These are phyloP conservation scores for Artomyces pyxidatus DNA, from an alignment of 768 basidiomycete species.

Conservation along the genomic window DNA sequence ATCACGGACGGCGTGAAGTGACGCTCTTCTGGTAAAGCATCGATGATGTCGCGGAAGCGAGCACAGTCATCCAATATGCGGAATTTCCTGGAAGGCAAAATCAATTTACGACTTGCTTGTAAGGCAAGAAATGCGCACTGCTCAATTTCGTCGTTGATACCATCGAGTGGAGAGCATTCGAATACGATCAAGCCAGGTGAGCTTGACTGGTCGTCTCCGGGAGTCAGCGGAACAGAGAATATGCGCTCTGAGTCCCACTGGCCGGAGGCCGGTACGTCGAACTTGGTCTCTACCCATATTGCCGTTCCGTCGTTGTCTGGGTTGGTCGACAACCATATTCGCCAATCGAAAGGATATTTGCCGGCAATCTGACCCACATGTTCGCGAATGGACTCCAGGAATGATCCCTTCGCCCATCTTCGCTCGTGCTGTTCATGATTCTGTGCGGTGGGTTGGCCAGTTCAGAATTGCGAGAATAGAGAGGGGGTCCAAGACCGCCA, in stretches of 20 bases:
- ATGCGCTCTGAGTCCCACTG: conserved; percentile 50
- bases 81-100: conserved; percentile 43
- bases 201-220: conserved; percentile 15
- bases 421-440: conserved; percentile 64
- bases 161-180: conserved; percentile 61
- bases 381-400: conserved; percentile 40
- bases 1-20: conserved; percentile 59
- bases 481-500: too few species aligned
- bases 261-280: conserved; percentile 58
- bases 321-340: conserved; percentile 69
- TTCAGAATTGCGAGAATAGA: background rate
- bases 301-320: conserved; percentile 67
- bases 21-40: conserved; percentile 42
- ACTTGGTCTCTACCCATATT: conserved; percentile 75
- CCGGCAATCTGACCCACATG: conserved; percentile 27
- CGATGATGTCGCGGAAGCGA: conserved; percentile 57
- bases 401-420: conserved; percentile 70
- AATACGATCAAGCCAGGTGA: conserved; percentile 65
- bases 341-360: conserved; percentile 37
- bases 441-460: conserved; percentile 27
- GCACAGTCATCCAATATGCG: conserved; percentile 65
- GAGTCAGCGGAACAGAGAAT: conserved; percentile 50
- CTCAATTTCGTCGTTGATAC: conserved; percentile 57
- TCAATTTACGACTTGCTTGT: too few species aligned
- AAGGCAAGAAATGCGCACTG: too few species aligned